Evolutionary conservation across 2,329 filamentous ascomycete genomes (phyloP), one percentile per base, ranked within the genome.

Genomic region (Aspergillus glaucus): DNA sequence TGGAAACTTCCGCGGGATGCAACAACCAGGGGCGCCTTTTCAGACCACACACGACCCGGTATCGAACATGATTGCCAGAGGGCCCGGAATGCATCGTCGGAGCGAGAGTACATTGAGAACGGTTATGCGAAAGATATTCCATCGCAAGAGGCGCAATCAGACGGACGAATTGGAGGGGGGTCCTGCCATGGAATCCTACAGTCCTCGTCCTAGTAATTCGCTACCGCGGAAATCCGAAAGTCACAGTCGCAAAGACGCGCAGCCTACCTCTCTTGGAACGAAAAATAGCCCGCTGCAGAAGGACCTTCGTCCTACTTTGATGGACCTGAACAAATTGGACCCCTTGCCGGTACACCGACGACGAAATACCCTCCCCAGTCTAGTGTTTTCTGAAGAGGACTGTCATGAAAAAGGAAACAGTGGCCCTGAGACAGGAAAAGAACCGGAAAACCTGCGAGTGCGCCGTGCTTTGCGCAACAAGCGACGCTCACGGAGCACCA

Each of bases 71-170:
- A 44, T 55, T 24, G 55, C 55, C 6, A 58, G 60, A 15, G 52
- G 53, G 1, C 54, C 64, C 1, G 48, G 57, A 30, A 56, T 57
- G 12, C 68, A 71, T 52, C 68, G 67, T 44, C 66, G 70, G 10
- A 69, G 67, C 5, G 68, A 64, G 8, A 72, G 69, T 48, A 69
- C 70, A 2, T 48, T 72, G 45, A 72, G 68, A 50, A 69, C 65
- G 2, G 68, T 72, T n/a, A 72, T 72, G 70, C 67, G 68, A 44
- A 73, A 67, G 55, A 65, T 73, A 41, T 73, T 73, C 56, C 69
- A 64, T 32, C 63, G 67, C 17, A 71, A 69, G 53, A 55, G 65
- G 43, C 62, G 64, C 26, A 68, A 66, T 42, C 58, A 65, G 43
- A 43, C 59, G 10, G 66, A 67, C 39, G 59, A 57, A 7, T 24